Conservation (phyloP, 148 eudicot genomes). For the Arbutus unedo region DNA sequence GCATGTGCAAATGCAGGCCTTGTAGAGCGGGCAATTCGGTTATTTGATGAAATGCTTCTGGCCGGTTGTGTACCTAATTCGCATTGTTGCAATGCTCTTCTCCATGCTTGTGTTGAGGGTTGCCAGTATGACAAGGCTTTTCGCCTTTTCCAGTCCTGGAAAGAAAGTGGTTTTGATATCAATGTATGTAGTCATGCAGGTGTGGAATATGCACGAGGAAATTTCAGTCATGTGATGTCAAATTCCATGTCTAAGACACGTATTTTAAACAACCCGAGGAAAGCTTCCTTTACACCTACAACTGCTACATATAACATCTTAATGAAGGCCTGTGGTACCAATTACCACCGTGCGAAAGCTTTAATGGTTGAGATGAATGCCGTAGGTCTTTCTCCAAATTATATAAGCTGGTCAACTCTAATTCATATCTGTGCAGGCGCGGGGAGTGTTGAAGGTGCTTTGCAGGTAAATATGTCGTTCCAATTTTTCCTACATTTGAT, state of each 20-base stretch:
- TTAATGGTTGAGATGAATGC: constrained; percentile 80
- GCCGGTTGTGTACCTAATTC: constrained; percentile 83
- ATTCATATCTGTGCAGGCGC: constrained; percentile 66
- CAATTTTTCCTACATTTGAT: not conserved
- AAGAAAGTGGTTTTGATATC: constrained; percentile 36
- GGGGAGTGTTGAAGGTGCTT: constrained; percentile 60
- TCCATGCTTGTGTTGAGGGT: constrained; percentile 93
- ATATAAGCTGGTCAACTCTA: constrained; percentile 86
- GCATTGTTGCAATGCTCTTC: constrained; percentile 79
- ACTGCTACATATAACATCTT: constrained; percentile 79
- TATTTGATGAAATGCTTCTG: constrained; percentile 85
- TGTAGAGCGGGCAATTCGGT: constrained; percentile 64
- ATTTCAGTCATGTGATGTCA: constrained; percentile 18
- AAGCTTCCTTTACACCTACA: constrained; percentile 67
- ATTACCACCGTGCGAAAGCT: constrained; percentile 68
- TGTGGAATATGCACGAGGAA: constrained; percentile 20
- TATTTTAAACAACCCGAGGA: constrained; percentile 36
- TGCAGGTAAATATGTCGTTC: constrained; percentile 49
- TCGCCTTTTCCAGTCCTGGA: constrained; percentile 78
- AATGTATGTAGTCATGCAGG: constrained; percentile 12
- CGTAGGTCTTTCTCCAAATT: constrained; percentile 71
- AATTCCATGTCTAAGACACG: constrained; percentile 17
- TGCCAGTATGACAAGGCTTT: constrained; percentile 88
- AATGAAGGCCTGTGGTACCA: constrained; percentile 91
- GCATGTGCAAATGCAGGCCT: constrained; percentile 92